Evolutionary conservation across 2,329 filamentous ascomycete genomes (phyloP).

Genomic region (Paramyrothecium roridum): DNA sequence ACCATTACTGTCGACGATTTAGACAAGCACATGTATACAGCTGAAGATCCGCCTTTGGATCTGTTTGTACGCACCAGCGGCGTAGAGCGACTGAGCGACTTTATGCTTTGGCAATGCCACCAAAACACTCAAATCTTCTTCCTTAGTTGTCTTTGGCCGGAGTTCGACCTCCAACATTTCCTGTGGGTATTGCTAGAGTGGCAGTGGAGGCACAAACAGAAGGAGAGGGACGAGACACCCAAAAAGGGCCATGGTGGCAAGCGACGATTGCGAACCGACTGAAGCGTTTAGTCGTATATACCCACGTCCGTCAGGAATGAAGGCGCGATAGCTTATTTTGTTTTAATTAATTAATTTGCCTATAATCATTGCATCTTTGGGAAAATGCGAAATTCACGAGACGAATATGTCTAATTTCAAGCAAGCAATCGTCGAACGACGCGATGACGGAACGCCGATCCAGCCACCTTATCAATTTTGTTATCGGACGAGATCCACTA

Average conservation of each 20-base stretch:
- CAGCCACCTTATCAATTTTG: neutral
- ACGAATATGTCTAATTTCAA: neutral
- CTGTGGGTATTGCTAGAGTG: constrained; percentile 90
- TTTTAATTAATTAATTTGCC: neutral
- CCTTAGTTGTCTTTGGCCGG: constrained; percentile 88
- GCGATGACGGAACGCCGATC: neutral
- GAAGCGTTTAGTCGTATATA: constrained; percentile 10
- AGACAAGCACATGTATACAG: constrained; percentile 83
- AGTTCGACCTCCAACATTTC: constrained; percentile 93
- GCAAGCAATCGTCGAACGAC: neutral
- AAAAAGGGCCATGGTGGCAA: constrained; percentile 24
- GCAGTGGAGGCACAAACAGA: constrained; percentile 65
- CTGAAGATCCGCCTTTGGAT: constrained; percentile 81
- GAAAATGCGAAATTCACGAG: neutral
- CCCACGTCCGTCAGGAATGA: constrained; percentile 2
- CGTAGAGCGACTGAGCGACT: constrained; percentile 89
- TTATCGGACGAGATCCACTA: neutral
- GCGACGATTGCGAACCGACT: constrained; percentile 17
- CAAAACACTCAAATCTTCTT: constrained; percentile 91
- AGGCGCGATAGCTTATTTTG: neutral
- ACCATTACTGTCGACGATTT: constrained; percentile 81
- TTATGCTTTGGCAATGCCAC: constrained; percentile 98
- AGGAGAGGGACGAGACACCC: constrained; percentile 47
- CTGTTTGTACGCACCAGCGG: constrained; percentile 90
- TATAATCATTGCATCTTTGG: neutral